A percentile compares a stretch with the other conserved stretches of the same genome.
Conservation (phyloP, 768 basidiomycete species). For the Fomitopsis serialis region DNA sequence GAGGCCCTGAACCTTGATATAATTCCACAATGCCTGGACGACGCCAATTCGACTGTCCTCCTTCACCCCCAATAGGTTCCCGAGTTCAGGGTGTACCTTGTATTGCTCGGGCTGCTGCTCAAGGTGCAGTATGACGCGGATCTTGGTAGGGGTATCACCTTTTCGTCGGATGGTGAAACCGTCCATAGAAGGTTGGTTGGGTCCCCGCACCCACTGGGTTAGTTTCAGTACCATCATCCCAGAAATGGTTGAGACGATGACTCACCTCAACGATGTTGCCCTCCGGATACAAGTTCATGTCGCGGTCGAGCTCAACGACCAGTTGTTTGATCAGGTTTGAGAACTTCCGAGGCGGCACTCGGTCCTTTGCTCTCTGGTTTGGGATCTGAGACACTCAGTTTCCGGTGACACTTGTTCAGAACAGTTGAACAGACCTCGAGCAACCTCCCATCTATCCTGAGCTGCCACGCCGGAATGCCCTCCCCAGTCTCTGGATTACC, state of each 20-base stretch:
- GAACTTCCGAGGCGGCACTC: slow-evolving; percentile 65
- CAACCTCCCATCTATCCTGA: slow-evolving; percentile 84
- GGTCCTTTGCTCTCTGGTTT: slow-evolving; percentile 61
- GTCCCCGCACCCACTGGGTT: slow-evolving; percentile 55
- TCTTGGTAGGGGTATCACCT: slow-evolving; percentile 73
- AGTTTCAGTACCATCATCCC: not conserved
- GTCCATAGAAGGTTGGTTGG: slow-evolving; percentile 62
- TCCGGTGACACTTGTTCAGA: not conserved
- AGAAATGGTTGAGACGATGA: not conserved
- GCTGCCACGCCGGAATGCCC: slow-evolving; percentile 84
- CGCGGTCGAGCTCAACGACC: slow-evolving; percentile 84
- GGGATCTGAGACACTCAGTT: slow-evolving; percentile 34
- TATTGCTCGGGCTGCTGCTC: slow-evolving; percentile 87
- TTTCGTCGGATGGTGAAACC: slow-evolving; percentile 82
- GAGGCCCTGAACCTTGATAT: slow-evolving; percentile 78
- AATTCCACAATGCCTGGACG: slow-evolving; percentile 85
- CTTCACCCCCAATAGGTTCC: slow-evolving; percentile 66
- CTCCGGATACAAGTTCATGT: slow-evolving; percentile 74
- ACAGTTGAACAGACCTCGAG: slow-evolving; percentile 52
- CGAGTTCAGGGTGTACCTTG: slow-evolving; percentile 72
- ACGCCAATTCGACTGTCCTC: slow-evolving; percentile 82
- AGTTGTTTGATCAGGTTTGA: slow-evolving; percentile 81
- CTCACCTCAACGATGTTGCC: slow-evolving; percentile 86
- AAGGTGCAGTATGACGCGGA: slow-evolving; percentile 80
- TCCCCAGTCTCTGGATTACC: slow-evolving; percentile 77